These are phyloP conservation scores for Mycena latifolia DNA, from an alignment of 768 basidiomycete genomes.

Conservation along the genomic window DNA sequence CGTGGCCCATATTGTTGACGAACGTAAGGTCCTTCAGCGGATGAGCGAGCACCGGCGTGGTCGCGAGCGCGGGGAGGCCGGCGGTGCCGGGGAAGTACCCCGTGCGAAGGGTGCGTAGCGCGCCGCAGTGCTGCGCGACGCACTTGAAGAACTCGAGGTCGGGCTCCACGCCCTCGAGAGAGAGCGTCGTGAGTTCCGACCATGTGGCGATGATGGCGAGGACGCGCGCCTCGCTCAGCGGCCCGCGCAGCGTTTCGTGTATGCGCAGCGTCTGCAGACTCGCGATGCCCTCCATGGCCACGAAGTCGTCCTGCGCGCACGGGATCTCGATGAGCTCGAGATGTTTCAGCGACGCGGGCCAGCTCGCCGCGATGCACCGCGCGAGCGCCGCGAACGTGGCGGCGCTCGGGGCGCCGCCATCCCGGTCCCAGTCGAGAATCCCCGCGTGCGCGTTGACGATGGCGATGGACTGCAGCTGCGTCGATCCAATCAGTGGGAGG, in stretches of 20 bases:
- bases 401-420: too few species aligned
- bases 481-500: background rate
- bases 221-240: slow-evolving; percentile 6
- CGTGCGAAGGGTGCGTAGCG: background rate
- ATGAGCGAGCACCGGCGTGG: too few species aligned
- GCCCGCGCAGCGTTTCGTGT: background rate
- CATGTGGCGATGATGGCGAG: background rate
- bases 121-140: slow-evolving; percentile 7
- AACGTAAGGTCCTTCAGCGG: too few species aligned
- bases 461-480: background rate
- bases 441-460: background rate
- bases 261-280: background rate
- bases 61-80: too few species aligned
- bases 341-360: background rate
- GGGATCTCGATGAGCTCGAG: background rate
- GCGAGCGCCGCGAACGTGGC: background rate
- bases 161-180: background rate
- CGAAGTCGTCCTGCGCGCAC: background rate
- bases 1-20: too few species aligned
- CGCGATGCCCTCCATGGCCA: background rate
- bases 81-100: too few species aligned
- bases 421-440: background rate
- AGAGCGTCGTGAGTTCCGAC: background rate
- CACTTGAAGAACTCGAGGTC: slow-evolving; percentile 9
- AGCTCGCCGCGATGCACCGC: background rate